A percentile compares a stretch with the other conserved stretches of the same genome.
Conservation (phyloP, 345 rosid genomes). For the Litchi chinensis region DNA sequence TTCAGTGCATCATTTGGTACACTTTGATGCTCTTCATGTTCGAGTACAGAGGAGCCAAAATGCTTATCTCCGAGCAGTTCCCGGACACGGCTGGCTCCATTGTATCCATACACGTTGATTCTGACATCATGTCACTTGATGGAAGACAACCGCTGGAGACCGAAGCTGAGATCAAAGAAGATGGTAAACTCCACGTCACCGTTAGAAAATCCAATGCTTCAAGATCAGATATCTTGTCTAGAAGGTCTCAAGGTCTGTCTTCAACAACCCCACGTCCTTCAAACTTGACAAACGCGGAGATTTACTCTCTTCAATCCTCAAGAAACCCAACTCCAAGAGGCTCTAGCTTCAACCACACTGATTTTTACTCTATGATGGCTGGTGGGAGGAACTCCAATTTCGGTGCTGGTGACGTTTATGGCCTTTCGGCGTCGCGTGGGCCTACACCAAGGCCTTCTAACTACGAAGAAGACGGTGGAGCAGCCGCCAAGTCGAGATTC, state of each 20-base stretch:
- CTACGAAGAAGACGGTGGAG: slow-evolving; percentile 70
- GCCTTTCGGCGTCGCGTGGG: slow-evolving; percentile 62
- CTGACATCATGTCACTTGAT: slow-evolving; percentile 71
- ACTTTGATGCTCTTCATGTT: slow-evolving; percentile 77
- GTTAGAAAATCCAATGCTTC: slow-evolving; percentile 75
- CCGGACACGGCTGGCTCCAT: slow-evolving; percentile 71
- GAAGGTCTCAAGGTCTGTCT: slow-evolving; percentile 56
- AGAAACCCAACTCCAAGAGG: slow-evolving; percentile 72
- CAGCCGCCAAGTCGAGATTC: slow-evolving; percentile 47
- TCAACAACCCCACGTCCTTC: slow-evolving; percentile 78
- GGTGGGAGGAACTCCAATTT: slow-evolving; percentile 73
- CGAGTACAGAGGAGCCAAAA: slow-evolving; percentile 63
- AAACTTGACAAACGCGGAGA: slow-evolving; percentile 70
- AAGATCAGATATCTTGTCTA: slow-evolving; percentile 61
- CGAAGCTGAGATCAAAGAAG: slow-evolving; percentile 66
- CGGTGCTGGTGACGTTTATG: slow-evolving; percentile 68
- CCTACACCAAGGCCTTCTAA: slow-evolving; percentile 89
- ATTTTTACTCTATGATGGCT: slow-evolving; percentile 67
- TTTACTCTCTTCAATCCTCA: slow-evolving; percentile 64
- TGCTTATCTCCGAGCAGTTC: slow-evolving; percentile 70
- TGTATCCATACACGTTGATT: slow-evolving; percentile 73
- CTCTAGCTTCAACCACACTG: slow-evolving; percentile 70
- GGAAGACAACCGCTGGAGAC: slow-evolving; percentile 71
- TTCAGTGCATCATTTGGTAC: slow-evolving; percentile 81
- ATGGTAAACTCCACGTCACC: slow-evolving; percentile 72